These are phyloP conservation scores for Pseudogymnoascus sp. DNA, from an alignment of 2,329 filamentous ascomycete species.

Conservation along the genomic window DNA sequence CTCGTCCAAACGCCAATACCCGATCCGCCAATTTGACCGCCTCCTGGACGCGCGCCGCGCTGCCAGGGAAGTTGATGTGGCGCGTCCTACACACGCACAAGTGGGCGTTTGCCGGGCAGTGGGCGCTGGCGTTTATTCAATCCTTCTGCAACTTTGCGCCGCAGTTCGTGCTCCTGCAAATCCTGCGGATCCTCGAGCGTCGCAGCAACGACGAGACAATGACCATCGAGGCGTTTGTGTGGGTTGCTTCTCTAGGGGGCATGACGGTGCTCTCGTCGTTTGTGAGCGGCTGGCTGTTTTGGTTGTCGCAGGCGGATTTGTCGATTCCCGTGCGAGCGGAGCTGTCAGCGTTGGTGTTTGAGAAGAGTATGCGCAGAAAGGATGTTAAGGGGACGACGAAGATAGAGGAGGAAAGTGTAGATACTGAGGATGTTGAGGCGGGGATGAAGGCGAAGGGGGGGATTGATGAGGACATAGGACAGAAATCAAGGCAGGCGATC, in stretches of 20 bases:
- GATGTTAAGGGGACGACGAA: slow-evolving; percentile 58
- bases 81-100: slow-evolving; percentile 52
- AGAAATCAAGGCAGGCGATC: slow-evolving; percentile 59
- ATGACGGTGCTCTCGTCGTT: slow-evolving; percentile 45
- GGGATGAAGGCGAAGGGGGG: slow-evolving; percentile 26
- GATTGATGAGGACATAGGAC: slow-evolving; percentile 35
- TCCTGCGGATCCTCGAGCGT: slow-evolving; percentile 57
- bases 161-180: slow-evolving; percentile 58
- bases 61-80: slow-evolving; percentile 48
- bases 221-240: slow-evolving; percentile 52
- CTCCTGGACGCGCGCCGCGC: slow-evolving; percentile 41
- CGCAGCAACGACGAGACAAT: slow-evolving; percentile 38
- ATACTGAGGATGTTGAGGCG: slow-evolving; percentile 19
- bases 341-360: slow-evolving; percentile 63
- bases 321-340: slow-evolving; percentile 60
- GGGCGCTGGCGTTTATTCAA: slow-evolving; percentile 42
- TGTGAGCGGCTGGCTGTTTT: slow-evolving; percentile 58
- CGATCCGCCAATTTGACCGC: slow-evolving; percentile 42
- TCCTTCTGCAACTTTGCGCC: slow-evolving; percentile 51
- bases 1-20: slow-evolving; percentile 48
- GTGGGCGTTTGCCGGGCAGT: slow-evolving; percentile 48
- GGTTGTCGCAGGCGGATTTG: slow-evolving; percentile 55
- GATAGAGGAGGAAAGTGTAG: slow-evolving; percentile 32
- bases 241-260: slow-evolving; percentile 56
- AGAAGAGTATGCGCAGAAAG: slow-evolving; percentile 69